Conservation (phyloP, 2,329 filamentous ascomycete species). For the Purpureocillium takamizusanense region DNA sequence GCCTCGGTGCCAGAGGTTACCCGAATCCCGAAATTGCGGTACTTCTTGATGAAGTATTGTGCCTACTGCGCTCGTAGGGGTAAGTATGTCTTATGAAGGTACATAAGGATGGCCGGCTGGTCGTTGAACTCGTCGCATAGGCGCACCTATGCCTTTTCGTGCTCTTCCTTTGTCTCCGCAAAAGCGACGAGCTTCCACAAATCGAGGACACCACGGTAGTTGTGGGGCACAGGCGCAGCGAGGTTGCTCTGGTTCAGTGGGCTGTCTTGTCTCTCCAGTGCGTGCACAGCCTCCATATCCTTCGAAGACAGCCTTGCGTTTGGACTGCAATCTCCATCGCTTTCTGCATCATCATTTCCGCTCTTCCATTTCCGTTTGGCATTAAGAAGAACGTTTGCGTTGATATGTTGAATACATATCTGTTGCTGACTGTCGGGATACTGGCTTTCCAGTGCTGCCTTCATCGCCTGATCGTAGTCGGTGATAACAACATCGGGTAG, state of each 20-base stretch:
- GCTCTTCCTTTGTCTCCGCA: neutral
- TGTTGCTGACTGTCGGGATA: constrained; percentile 2
- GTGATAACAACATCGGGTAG: constrained; percentile 1
- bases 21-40: constrained; percentile 6
- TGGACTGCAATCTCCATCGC: neutral
- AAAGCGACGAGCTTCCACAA: neutral
- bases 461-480: constrained; percentile 3
- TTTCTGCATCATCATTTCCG: neutral
- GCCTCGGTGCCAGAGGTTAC: constrained; percentile 6
- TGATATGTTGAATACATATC: too few species aligned
- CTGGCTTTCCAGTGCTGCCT: constrained; percentile 2
- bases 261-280: neutral
- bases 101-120: constrained; percentile 2
- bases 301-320: constrained; percentile 1
- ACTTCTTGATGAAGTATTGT: constrained; percentile 6
- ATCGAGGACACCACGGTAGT: constrained; percentile 1
- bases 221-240: constrained; percentile 1
- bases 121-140: constrained; percentile 1
- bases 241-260: neutral
- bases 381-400: too few species aligned
- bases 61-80: constrained; percentile 5
- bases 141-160: constrained; percentile 2
- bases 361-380: too few species aligned
- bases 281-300: constrained; percentile 1
- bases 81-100: constrained; percentile 5